Percentiles rank a stretch among this genome's conserved stretches.
phyloP scores from a whole-genome alignment of 192 early-diverging fungal genomes.

The Entomortierella parvispora region DNA sequence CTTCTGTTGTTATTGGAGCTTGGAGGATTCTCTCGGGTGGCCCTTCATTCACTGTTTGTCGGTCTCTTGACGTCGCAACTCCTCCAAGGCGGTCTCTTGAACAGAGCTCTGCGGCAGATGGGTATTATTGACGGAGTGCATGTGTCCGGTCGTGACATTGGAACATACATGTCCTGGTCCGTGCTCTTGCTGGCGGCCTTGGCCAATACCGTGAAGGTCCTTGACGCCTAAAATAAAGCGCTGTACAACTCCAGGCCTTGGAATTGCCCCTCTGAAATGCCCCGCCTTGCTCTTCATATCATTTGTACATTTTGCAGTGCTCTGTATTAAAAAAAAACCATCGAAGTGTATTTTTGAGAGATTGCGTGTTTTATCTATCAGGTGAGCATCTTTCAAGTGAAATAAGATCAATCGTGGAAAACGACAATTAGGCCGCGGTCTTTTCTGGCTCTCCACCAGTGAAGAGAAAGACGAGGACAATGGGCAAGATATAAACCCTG shows the following conservation, averaged over 20 bases:
- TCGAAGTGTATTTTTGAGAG: no score
- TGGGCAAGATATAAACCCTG: conserved; percentile 43
- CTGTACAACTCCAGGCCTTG: no score
- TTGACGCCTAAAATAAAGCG: not conserved
- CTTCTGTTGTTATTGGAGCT: conserved; percentile 30
- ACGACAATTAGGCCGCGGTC: conserved; percentile 1
- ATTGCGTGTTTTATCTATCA: no score
- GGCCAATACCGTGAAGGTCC: conserved; percentile 24
- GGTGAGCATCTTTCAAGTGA: no score
- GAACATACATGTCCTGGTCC: conserved; percentile 24
- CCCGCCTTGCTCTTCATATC: no score
- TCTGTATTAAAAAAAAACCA: no score
- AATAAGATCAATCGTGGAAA: no score
- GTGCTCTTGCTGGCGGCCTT: conserved; percentile 16
- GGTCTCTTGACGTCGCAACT: conserved; percentile 18
- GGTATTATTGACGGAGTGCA: conserved; percentile 40
- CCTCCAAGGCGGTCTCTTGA: conserved; percentile 29
- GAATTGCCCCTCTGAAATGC: no score
- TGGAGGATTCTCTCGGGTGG: conserved; percentile 14
- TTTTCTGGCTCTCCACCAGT: conserved; percentile 51
- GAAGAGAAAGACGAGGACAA: conserved; percentile 31
- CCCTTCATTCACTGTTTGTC: conserved; percentile 25
- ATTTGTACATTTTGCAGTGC: no score
- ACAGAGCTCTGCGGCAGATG: conserved; percentile 7
- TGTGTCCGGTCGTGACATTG: conserved; percentile 28